Evolutionary conservation across 306 rosid genomes (phyloP).

Genomic region (Rosa chinensis): DNA sequence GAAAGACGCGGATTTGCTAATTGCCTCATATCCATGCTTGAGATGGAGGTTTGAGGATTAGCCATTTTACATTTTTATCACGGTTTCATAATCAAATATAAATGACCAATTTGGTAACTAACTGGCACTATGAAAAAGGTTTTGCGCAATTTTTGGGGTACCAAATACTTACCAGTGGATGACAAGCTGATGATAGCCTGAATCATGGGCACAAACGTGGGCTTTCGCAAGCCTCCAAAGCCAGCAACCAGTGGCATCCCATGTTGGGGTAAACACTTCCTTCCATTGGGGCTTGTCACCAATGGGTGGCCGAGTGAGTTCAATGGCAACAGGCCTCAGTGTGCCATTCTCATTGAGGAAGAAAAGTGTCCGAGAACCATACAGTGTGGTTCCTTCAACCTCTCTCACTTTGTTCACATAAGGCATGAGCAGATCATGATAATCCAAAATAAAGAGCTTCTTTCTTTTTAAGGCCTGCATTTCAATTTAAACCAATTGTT

Average conservation of each 20-base stretch:
- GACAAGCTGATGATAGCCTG: constrained; percentile 40
- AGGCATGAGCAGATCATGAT: constrained; percentile 37
- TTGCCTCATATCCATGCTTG: no score
- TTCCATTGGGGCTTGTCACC: constrained; percentile 35
- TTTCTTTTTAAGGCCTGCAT: constrained; percentile 32
- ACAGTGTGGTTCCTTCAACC: constrained; percentile 30
- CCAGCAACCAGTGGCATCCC: constrained; percentile 35
- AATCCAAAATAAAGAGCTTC: constrained; percentile 34
- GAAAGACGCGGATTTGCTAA: no score
- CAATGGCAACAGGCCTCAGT: constrained; percentile 35
- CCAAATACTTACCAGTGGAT: constrained; percentile 24
- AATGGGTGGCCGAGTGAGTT: constrained; percentile 31
- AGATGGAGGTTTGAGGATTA: no score
- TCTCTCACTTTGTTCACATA: constrained; percentile 37
- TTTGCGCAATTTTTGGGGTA: no score
- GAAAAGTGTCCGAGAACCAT: constrained; percentile 37
- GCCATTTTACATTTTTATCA: no score
- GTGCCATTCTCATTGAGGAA: constrained; percentile 34
- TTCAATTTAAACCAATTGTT: background rate
- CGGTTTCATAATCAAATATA: background rate
- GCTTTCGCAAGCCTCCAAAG: constrained; percentile 40
- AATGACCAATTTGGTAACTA: background rate
- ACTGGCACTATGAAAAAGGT: no score
- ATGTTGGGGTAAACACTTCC: constrained; percentile 31
- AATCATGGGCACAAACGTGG: constrained; percentile 39